A percentile compares a stretch with the other conserved stretches of the same genome.
Evolutionary conservation across 164 flowering plant species (phyloP).

Genomic region (Tetrastigma voinierianum): DNA sequence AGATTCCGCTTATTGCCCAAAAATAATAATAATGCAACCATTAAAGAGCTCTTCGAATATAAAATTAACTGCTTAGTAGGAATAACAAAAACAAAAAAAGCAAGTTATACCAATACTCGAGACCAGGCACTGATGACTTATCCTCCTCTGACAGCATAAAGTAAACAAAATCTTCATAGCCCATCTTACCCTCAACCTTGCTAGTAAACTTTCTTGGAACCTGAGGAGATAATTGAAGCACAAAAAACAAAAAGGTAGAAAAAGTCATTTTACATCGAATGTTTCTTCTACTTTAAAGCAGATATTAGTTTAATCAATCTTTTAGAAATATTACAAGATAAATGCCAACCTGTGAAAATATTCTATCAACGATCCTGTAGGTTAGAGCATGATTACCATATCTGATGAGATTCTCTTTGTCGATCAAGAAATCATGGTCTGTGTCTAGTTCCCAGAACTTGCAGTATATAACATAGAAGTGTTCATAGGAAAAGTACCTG

Average conservation of each 20-base stretch:
- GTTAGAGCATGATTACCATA: constrained; percentile 96
- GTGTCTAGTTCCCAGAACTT: constrained; percentile 97
- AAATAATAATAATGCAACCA: background rate
- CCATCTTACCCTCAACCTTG: constrained; percentile 94
- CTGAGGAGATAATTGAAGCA: constrained; percentile 31
- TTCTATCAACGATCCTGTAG: constrained; percentile 92
- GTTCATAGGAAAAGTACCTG: constrained; percentile 95
- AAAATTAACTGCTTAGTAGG: background rate
- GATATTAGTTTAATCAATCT: no score
- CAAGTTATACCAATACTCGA: constrained; percentile 73
- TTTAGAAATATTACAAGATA: background rate
- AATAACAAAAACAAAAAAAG: background rate
- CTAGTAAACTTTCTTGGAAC: constrained; percentile 87
- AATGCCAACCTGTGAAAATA: constrained; percentile 84
- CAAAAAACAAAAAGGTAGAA: no score
- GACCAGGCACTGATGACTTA: constrained; percentile 91
- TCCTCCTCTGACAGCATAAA: constrained; percentile 96
- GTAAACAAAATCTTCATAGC: constrained; percentile 96
- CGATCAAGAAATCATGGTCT: constrained; percentile 92
- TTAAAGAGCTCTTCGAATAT: background rate
- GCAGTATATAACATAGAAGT: constrained; percentile 95
- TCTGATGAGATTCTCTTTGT: constrained; percentile 93
- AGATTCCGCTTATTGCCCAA: background rate
- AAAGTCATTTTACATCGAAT: no score
- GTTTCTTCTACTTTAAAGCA: no score